phyloP scores from a whole-genome alignment of 2,329 filamentous ascomycete genomes.

The Beauveria sp. region DNA sequence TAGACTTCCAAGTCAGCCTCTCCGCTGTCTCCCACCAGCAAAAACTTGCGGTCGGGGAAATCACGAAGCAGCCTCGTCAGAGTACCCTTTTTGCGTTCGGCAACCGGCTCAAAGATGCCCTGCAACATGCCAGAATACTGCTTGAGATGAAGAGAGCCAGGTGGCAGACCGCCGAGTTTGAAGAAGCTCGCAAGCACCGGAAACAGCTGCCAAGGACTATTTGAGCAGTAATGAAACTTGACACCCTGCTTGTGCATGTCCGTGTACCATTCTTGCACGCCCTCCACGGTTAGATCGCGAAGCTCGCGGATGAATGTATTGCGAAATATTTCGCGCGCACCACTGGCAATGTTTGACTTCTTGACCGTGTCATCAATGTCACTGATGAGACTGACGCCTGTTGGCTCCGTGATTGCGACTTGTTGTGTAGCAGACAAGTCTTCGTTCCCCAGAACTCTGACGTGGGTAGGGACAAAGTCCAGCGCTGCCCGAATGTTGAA shows the following conservation, averaged over 20 bases:
- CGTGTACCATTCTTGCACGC: constrained; percentile 85
- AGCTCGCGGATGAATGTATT: constrained; percentile 92
- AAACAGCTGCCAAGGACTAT: constrained; percentile 96
- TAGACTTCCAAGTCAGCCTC: constrained; percentile 97
- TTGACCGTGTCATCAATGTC: constrained; percentile 98
- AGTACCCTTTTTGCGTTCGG: constrained; percentile 85
- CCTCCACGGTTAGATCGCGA: constrained; percentile 71
- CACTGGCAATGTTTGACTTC: constrained; percentile 79
- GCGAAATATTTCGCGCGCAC: constrained; percentile 88
- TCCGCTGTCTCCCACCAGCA: constrained; percentile 90
- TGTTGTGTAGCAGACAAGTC: constrained; percentile 73
- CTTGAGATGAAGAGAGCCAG: constrained; percentile 89
- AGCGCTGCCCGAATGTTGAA: constrained; percentile 74
- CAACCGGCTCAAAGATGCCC: constrained; percentile 95
- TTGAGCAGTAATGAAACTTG: constrained; percentile 94
- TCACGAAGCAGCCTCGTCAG: constrained; percentile 79
- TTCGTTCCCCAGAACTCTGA: constrained; percentile 80
- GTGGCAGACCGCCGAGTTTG: constrained; percentile 68
- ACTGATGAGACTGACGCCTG: constrained; percentile 85
- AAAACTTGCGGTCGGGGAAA: constrained; percentile 82
- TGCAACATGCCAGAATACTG: constrained; percentile 96
- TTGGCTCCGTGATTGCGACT: constrained; percentile 66
- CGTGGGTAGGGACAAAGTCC: constrained; percentile 84
- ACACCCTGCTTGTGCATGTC: constrained; percentile 72
- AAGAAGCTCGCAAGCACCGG: constrained; percentile 85